phyloP scores from a whole-genome alignment of 352 stramenopile genomes.

The Pythium brachiatum region DNA sequence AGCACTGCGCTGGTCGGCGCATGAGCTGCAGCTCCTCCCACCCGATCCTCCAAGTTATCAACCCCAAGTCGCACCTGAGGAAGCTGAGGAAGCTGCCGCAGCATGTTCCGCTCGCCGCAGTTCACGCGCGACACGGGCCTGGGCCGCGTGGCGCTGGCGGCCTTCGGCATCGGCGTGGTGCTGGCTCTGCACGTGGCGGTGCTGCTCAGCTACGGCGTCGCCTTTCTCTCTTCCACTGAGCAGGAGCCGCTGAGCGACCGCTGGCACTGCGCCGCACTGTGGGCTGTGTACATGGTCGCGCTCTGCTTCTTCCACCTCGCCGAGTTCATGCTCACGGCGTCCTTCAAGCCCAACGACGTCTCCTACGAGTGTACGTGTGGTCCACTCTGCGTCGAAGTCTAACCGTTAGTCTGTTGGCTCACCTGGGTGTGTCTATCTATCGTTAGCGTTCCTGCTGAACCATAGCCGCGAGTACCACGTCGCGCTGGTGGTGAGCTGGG shows the following conservation, averaged over 20 bases:
- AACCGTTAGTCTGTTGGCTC: conserved; percentile 1
- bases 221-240: conserved; percentile 14
- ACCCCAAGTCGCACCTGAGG: not conserved
- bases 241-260: conserved; percentile 16
- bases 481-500: conserved; percentile 70
- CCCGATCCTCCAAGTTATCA: not conserved
- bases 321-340: conserved; percentile 82
- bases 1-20: not conserved
- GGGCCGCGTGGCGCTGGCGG: conserved; percentile 70
- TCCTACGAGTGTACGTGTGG: conserved; percentile 72
- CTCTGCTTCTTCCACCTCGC: conserved; percentile 83
- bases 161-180: conserved; percentile 70
- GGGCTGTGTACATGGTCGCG: conserved; percentile 72
- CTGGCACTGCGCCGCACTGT: conserved; percentile 62
- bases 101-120: conserved; percentile 71
- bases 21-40: not conserved
- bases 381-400: not conserved
- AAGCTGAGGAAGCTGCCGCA: not conserved
- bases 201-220: conserved; percentile 34
- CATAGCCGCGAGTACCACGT: conserved; percentile 90
- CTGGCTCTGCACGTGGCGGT: conserved; percentile 65
- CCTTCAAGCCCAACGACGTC: conserved; percentile 71
- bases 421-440: not conserved
- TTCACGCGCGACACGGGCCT: conserved; percentile 78
- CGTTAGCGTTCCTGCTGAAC: conserved; percentile 85